Base-by-base conservation (phyloP, 768 basidiomycete species). In the Amanita rimosa region DNA sequence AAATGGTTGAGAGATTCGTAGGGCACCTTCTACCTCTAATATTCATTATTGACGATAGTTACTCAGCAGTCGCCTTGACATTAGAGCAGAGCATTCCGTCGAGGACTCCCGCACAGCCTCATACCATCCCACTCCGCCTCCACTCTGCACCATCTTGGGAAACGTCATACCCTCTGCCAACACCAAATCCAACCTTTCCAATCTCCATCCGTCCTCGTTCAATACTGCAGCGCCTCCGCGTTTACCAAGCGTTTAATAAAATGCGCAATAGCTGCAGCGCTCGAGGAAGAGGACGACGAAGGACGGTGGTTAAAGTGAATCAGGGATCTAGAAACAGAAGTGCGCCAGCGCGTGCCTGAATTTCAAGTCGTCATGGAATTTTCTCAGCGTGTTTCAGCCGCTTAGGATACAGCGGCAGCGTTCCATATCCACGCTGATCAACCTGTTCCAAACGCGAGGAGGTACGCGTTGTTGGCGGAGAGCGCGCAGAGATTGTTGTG, bases 311-410 rank as follows among this genome's bases (percentile, higher is more conserved):
- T 67, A n/a, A 73, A 67, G 51, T 64, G 85, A 31, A 64, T 72
- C 38, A 63, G 65, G 29, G 89, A 94, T 53, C 58, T 92, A n/a
- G 83, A 87, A 60, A 70, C 74, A 55, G 89, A 93, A 62, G 73
- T 79, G 27, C 73, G 87, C 24, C 74, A 72, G 50, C 73, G 90
- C 4, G 74, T 94, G 1, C 94, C 95, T 0, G 93, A 94, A 44
- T 83, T 94, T 51, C 79, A 84, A 55, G 88, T 94, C 44, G 67
- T 96, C 48, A 74, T 96, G 7, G 87, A 81, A 0, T 86, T 93
- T 58, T 82, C 84, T 5, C 85, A 91, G 54, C 80, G 70, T 17
- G 55, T n/a, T n/a, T n/a, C n/a, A n/a, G n/a, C n/a, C n/a, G n/a
- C n/a, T n/a, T n/a, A n/a, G n/a, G n/a, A n/a, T n/a, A n/a, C n/a